Percentiles rank a stretch among this genome's conserved stretches.
Conservation (phyloP, 164 flowering plant species). For the Umbellularia californica region DNA sequence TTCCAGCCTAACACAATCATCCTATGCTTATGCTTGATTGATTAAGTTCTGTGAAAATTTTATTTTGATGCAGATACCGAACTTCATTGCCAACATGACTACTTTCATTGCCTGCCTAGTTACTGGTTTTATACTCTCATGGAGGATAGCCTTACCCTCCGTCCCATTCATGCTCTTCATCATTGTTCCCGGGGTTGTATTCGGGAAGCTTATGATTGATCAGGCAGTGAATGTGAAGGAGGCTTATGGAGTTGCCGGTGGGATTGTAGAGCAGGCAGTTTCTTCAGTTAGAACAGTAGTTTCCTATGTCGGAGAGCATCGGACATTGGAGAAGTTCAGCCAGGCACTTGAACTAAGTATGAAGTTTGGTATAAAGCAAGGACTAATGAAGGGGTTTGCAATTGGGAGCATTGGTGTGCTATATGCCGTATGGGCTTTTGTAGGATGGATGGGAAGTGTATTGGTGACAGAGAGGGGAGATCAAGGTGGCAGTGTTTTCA, state of each 20-base stretch:
- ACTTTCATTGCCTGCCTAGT: conserved; percentile 31
- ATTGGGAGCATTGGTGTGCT: conserved; percentile 49
- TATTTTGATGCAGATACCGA: conserved; percentile 43
- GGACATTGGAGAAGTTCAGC: conserved; percentile 30
- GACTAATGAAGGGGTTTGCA: conserved; percentile 41
- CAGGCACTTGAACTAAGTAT: conserved; percentile 27
- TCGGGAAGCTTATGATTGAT: conserved; percentile 27
- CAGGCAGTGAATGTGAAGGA: conserved; percentile 26
- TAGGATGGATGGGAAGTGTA: conserved; percentile 41
- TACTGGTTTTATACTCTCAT: conserved; percentile 40
- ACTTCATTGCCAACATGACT: conserved; percentile 32
- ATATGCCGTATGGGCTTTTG: conserved; percentile 45
- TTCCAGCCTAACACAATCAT: not conserved
- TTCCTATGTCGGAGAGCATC: conserved; percentile 45
- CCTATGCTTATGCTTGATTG: not conserved
- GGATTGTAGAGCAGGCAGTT: conserved; percentile 49
- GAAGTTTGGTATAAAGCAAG: conserved; percentile 45
- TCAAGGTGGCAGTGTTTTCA: conserved; percentile 42
- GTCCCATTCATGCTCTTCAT: conserved; percentile 35
- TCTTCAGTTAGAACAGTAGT: conserved; percentile 53
- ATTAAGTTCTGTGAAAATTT: not conserved
- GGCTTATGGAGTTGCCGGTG: conserved; percentile 46
- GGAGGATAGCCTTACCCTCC: conserved; percentile 49
- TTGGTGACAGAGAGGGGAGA: conserved; percentile 40
- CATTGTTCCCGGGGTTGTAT: conserved; percentile 30